A percentile compares a stretch with the other conserved stretches of the same genome.
These are phyloP conservation scores for Neonectria coccinea DNA, from an alignment of 2,329 filamentous ascomycete species.

Conservation along the genomic window DNA sequence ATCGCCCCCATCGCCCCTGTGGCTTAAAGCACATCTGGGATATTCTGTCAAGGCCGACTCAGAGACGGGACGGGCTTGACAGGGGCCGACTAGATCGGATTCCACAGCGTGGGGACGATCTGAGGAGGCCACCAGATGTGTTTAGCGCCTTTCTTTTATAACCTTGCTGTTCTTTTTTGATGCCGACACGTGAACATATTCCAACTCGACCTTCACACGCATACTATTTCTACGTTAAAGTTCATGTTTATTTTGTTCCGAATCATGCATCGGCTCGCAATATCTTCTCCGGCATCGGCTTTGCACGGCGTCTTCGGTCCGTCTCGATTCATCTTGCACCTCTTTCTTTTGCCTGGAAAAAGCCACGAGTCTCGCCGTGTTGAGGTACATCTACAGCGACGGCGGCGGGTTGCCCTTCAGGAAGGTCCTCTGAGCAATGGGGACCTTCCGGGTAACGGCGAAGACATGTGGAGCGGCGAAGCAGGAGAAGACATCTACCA, in stretches of 20 bases:
- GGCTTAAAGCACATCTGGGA: slow-evolving; percentile 47
- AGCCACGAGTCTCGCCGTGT: slow-evolving; percentile 23
- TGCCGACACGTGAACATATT: slow-evolving; percentile 48
- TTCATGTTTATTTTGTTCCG: slow-evolving; percentile 48
- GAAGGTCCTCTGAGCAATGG: slow-evolving; percentile 7
- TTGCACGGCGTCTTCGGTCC: slow-evolving; percentile 48
- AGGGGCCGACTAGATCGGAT: slow-evolving; percentile 27
- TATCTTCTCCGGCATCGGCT: slow-evolving; percentile 42
- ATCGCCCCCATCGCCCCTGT: slow-evolving; percentile 57
- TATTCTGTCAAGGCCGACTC: slow-evolving; percentile 28
- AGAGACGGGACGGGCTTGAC: slow-evolving; percentile 23
- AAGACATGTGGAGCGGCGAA: slow-evolving; percentile 25
- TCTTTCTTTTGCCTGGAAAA: slow-evolving; percentile 40
- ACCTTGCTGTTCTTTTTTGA: slow-evolving; percentile 42
- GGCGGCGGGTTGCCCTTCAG: slow-evolving; percentile 17
- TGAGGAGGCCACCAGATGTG: slow-evolving; percentile 33
- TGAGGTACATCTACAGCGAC: slow-evolving; percentile 13
- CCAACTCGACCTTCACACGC: slow-evolving; percentile 35
- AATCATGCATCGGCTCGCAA: slow-evolving; percentile 47
- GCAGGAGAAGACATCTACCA: slow-evolving; percentile 42
- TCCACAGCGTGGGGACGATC: slow-evolving; percentile 17
- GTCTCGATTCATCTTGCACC: slow-evolving; percentile 45
- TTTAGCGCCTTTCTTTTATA: slow-evolving; percentile 37
- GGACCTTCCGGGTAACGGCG: slow-evolving; percentile 16
- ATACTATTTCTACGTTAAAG: slow-evolving; percentile 47